Evolutionary conservation across 208 protist genomes (phyloP), one percentile per base, ranked within the genome.

Genomic region (Jaenimonas drosophilae): DNA sequence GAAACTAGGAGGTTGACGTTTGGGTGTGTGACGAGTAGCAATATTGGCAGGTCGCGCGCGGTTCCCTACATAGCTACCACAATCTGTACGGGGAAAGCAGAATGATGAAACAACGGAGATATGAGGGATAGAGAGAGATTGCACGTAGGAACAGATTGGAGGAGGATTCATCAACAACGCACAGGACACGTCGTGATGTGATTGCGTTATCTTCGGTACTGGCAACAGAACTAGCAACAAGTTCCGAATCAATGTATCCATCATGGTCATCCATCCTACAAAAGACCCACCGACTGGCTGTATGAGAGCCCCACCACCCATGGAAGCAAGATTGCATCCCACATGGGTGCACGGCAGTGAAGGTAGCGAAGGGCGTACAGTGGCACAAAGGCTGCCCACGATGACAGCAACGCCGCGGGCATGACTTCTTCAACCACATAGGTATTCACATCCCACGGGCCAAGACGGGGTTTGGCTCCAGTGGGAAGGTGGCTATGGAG

Each of bases 361-460:
- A 59, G 28, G 50, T 77, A 91, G 2, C 38, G 41, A 3, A 73
- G 44, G 0, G 71, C 28, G 24, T 64, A 75, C 0, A 82, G 44
- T 12, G 82, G 82, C 4, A 55, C 48, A 49, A 66, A 78, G 12
- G 79, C 67, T n/a, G 42, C 57, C 82, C 82, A 91, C 16, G 82
- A 88, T 2, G 62, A 58, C 6, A 91, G 32, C 26, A 91, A 44
- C 20, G 75, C 62, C 11, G 59, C 55, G n/a, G 82, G 82, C 62
- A 91, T 66, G 26, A 74, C 75, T n/a, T 70, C 49, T 14, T 49
- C 45, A 4, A 79, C 5, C 36, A 91, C 81, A 41, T 73, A 64
- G 20, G 32, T 39, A 41, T 85, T 69, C 16, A 91, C 65, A 0
- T 52, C 52, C 29, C 54, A 47, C 4, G 75, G 64, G 36, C 73